phyloP scores from a whole-genome alignment of 2,329 filamentous ascomycete species.

The Curvularia lunata region DNA sequence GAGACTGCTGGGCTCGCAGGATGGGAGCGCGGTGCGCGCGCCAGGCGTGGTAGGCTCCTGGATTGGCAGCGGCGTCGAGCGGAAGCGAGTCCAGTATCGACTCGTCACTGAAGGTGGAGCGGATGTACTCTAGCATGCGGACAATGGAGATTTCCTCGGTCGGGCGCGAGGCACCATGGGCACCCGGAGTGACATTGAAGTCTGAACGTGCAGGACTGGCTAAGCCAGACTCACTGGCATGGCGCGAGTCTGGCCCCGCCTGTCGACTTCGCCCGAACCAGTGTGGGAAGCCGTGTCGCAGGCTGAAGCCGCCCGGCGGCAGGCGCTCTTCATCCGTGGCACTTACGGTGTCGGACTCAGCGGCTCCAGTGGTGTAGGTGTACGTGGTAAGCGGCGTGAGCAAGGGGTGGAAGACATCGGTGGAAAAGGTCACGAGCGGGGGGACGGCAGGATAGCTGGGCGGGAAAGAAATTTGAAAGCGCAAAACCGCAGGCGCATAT shows the following conservation, averaged over 20 bases:
- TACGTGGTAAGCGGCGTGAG: slow-evolving; percentile 94
- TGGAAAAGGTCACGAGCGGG: slow-evolving; percentile 85
- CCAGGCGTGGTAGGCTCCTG: slow-evolving; percentile 95
- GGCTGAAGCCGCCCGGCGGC: slow-evolving; percentile 86
- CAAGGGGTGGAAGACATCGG: slow-evolving; percentile 93
- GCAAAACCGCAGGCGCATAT: slow-evolving; percentile 83
- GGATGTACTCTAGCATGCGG: slow-evolving; percentile 79
- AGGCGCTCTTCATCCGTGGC: slow-evolving; percentile 82
- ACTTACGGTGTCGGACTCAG: slow-evolving; percentile 78
- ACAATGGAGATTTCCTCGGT: slow-evolving; percentile 38
- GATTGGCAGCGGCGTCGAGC: slow-evolving; percentile 82
- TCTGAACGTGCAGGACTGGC: slow-evolving; percentile 28
- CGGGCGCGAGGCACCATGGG: slow-evolving; percentile 8
- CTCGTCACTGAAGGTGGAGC: slow-evolving; percentile 80
- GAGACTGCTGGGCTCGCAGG: slow-evolving; percentile 33
- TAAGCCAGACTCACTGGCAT: slow-evolving; percentile 41
- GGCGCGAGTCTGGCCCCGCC: slow-evolving; percentile 39
- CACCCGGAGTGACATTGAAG: slow-evolving; percentile 13
- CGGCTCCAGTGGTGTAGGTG: slow-evolving; percentile 79
- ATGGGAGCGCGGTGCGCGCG: slow-evolving; percentile 66
- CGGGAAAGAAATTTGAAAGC: slow-evolving; percentile 89
- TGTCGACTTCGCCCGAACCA: slow-evolving; percentile 71
- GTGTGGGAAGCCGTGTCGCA: slow-evolving; percentile 86
- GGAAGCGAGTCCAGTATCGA: slow-evolving; percentile 78
- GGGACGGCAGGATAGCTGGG: slow-evolving; percentile 78